Conservation (phyloP, 1,284 basidiomycete species). For the Abortiporus biennis region DNA sequence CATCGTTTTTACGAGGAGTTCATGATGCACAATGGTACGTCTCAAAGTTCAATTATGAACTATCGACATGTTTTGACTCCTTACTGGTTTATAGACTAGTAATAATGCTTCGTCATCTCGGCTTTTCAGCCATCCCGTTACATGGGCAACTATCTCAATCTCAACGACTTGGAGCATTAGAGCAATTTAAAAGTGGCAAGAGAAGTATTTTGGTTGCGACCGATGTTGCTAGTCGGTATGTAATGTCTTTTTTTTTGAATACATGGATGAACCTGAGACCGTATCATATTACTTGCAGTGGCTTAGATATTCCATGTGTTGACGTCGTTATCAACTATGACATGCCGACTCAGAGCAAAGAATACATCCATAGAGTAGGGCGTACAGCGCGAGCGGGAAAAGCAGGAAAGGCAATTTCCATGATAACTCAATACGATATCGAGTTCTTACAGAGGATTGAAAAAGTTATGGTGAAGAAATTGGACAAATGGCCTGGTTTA, state of each 20-base stretch:
- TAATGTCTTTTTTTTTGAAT: neutral
- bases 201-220: slow-evolving; percentile 87
- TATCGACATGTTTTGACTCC: no score
- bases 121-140: slow-evolving; percentile 89
- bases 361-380: slow-evolving; percentile 97
- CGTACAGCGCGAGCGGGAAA: slow-evolving; percentile 92
- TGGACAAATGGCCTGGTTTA: neutral
- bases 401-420: slow-evolving; percentile 86
- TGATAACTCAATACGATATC: slow-evolving; percentile 96
- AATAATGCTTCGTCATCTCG: slow-evolving; percentile 83
- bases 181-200: slow-evolving; percentile 90
- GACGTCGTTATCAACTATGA: slow-evolving; percentile 97
- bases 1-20: slow-evolving; percentile 92
- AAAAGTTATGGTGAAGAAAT: neutral
- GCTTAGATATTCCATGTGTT: slow-evolving; percentile 90
- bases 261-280: neutral
- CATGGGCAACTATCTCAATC: slow-evolving; percentile 92
- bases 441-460: slow-evolving; percentile 87
- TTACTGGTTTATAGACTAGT: slow-evolving; percentile 39
- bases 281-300: slow-evolving; percentile 40
- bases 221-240: slow-evolving; percentile 83
- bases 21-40: slow-evolving; percentile 76
- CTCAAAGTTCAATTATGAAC: no score
- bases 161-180: slow-evolving; percentile 82
- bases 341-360: slow-evolving; percentile 93